Conservation (phyloP, 768 basidiomycete genomes). For the Suillus weaverae region DNA sequence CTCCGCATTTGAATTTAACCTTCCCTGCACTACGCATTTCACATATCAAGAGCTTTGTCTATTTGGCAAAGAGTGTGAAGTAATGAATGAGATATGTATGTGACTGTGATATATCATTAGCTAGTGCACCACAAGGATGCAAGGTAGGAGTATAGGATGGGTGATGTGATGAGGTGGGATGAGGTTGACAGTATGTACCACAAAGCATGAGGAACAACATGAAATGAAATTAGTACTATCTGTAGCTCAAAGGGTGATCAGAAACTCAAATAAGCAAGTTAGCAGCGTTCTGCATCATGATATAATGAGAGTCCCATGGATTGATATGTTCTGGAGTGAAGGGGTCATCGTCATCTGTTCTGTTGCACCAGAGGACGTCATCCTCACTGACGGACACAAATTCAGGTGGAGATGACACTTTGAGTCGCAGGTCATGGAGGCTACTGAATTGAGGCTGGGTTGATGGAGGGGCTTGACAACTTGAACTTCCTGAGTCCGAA, state of each 20-base stretch:
- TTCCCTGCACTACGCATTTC: no score
- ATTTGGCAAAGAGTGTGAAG: background rate
- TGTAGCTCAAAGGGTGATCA: background rate
- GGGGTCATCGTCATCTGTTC: background rate
- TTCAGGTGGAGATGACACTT: background rate
- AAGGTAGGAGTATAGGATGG: no score
- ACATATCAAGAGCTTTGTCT: no score
- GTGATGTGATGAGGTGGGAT: background rate
- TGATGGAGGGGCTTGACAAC: background rate
- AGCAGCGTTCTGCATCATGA: background rate
- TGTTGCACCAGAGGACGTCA: background rate
- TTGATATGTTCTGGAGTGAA: background rate
- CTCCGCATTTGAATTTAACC: no score
- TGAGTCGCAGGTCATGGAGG: background rate
- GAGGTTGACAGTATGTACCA: background rate
- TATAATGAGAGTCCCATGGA: background rate
- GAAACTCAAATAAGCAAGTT: background rate
- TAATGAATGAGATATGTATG: background rate
- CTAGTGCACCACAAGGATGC: background rate
- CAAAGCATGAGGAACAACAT: background rate
- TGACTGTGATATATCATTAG: background rate
- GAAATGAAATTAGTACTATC: background rate
- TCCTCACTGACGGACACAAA: background rate
- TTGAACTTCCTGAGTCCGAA: background rate
- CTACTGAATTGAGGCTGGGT: background rate